Evolutionary conservation across 495 filamentous ascomycete species (phyloP).

Genomic region (Saxophila tyrrhenica): DNA sequence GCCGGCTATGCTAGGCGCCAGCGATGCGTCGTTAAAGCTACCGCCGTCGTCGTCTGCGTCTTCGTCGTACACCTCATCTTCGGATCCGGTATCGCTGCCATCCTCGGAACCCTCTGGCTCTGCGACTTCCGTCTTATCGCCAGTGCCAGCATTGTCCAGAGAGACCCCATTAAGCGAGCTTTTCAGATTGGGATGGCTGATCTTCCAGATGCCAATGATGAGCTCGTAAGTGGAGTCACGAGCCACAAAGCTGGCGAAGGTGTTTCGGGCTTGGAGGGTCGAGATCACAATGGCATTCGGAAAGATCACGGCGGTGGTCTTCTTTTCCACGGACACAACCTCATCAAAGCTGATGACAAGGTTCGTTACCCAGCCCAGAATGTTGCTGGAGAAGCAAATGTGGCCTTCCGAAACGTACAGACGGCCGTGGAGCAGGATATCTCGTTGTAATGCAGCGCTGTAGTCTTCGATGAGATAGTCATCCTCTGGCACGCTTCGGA

Average conservation of each 20-base stretch:
- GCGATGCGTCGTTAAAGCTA: slow-evolving; percentile 49
- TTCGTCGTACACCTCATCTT: slow-evolving; percentile 54
- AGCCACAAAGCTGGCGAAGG: slow-evolving; percentile 89
- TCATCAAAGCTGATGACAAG: slow-evolving; percentile 97
- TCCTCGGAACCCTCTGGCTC: slow-evolving; percentile 48
- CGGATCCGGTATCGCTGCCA: slow-evolving; percentile 39
- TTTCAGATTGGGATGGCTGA: slow-evolving; percentile 80
- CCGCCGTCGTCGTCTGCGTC: slow-evolving; percentile 50
- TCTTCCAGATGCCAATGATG: slow-evolving; percentile 95
- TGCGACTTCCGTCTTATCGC: slow-evolving; percentile 80
- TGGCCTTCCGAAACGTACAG: slow-evolving; percentile 96
- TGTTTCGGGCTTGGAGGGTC: slow-evolving; percentile 85
- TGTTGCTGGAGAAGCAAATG: slow-evolving; percentile 98
- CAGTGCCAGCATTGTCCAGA: slow-evolving; percentile 64
- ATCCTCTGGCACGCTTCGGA: slow-evolving; percentile 93
- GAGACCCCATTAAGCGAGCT: slow-evolving; percentile 80
- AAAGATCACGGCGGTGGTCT: slow-evolving; percentile 89
- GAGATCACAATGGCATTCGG: slow-evolving; percentile 96
- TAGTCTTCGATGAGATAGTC: slow-evolving; percentile 98
- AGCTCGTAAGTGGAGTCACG: slow-evolving; percentile 94
- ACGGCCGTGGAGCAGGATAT: slow-evolving; percentile 88
- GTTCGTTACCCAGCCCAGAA: slow-evolving; percentile 94
- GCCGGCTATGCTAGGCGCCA: slow-evolving; percentile 45
- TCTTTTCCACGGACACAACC: slow-evolving; percentile 91
- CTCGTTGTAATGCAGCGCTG: slow-evolving; percentile 87